These are phyloP conservation scores for Zelopaecilomyces penicillatus DNA, from an alignment of 2,329 filamentous ascomycete genomes.

Conservation along the genomic window DNA sequence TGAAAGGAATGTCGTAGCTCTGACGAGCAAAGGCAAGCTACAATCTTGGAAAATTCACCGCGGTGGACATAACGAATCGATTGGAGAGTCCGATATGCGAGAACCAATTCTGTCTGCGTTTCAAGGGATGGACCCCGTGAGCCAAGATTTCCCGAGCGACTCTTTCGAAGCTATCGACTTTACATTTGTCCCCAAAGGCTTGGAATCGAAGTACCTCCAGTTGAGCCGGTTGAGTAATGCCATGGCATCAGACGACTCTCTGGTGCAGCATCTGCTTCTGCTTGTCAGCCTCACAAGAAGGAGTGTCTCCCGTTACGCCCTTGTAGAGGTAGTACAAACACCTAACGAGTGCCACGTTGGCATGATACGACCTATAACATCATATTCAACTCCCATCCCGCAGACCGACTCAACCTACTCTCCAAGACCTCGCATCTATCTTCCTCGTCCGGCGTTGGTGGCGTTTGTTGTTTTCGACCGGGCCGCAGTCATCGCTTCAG, in stretches of 20 bases:
- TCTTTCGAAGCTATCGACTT: slow-evolving; percentile 74
- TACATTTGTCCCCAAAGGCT: slow-evolving; percentile 52
- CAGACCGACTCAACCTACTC: slow-evolving; percentile 25
- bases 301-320: slow-evolving; percentile 54
- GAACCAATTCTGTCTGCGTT: slow-evolving; percentile 56
- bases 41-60: slow-evolving; percentile 86
- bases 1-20: slow-evolving; percentile 75
- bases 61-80: slow-evolving; percentile 70
- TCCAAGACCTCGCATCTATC: slow-evolving; percentile 56
- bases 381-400: slow-evolving; percentile 49
- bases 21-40: slow-evolving; percentile 67
- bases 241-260: slow-evolving; percentile 40
- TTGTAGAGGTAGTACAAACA: slow-evolving; percentile 63
- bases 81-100: slow-evolving; percentile 62
- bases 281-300: slow-evolving; percentile 50
- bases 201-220: slow-evolving; percentile 41
- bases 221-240: slow-evolving; percentile 44
- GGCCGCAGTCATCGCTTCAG: slow-evolving; percentile 68
- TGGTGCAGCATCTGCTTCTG: slow-evolving; percentile 50
- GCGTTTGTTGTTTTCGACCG: slow-evolving; percentile 76
- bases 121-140: slow-evolving; percentile 42
- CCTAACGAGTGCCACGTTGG: slow-evolving; percentile 47
- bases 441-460: slow-evolving; percentile 71
- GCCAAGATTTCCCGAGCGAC: slow-evolving; percentile 42
- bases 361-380: slow-evolving; percentile 59